These are phyloP conservation scores for Naganishia randhawae DNA, from an alignment of 768 basidiomycete genomes.

Conservation along the genomic window DNA sequence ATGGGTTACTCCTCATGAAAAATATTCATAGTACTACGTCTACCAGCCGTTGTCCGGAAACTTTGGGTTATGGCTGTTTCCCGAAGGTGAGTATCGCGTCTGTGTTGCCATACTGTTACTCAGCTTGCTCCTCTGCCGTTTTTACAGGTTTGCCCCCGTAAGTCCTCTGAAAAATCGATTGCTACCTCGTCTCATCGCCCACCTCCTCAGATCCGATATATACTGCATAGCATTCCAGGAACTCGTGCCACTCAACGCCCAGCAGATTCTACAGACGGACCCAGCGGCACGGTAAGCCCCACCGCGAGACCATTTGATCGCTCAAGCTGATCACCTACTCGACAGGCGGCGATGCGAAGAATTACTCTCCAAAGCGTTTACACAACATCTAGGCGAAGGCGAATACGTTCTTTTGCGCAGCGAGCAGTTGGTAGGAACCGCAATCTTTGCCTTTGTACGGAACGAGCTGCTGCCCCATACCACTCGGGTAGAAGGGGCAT, in stretches of 20 bases:
- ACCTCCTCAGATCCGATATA: constrained; percentile 68
- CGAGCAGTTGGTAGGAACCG: constrained; percentile 96
- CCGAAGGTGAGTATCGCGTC: constrained; percentile 61
- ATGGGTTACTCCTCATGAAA: neutral
- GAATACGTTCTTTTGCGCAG: constrained; percentile 83
- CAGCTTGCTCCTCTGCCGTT: neutral
- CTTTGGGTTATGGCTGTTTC: constrained; percentile 84
- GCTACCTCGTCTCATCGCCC: neutral
- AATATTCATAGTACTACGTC: neutral
- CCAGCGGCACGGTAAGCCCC: constrained; percentile 79
- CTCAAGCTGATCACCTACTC: neutral
- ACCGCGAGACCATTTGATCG: neutral
- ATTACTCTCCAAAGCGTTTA: constrained; percentile 20
- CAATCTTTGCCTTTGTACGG: constrained; percentile 78
- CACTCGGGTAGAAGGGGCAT: constrained; percentile 84
- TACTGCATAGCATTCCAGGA: constrained; percentile 92
- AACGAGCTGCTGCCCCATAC: constrained; percentile 70
- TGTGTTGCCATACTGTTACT: neutral
- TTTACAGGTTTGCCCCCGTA: neutral
- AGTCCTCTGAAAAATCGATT: neutral
- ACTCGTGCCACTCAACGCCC: constrained; percentile 94
- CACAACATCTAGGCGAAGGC: constrained; percentile 48
- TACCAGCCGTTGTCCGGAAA: constrained; percentile 58
- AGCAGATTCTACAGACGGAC: constrained; percentile 93
- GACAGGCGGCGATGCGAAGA: constrained; percentile 74